phyloP scores from a whole-genome alignment of 345 rosid species.

The Arabidopsis arenosa region DNA sequence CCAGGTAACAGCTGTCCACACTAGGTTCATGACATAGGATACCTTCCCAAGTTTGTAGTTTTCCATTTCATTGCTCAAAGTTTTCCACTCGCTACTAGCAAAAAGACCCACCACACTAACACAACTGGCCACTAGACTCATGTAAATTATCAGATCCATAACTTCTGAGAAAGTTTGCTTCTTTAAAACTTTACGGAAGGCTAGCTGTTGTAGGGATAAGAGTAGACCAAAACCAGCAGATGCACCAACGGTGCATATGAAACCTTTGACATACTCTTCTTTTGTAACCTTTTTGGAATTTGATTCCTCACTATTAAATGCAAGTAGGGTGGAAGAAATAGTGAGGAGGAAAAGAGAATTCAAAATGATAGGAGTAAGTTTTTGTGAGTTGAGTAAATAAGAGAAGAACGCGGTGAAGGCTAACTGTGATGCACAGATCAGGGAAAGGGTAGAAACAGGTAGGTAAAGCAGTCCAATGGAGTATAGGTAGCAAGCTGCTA shows the following conservation, averaged over 20 bases:
- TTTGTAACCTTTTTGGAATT: conserved; percentile 24
- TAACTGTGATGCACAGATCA: conserved; percentile 59
- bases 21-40: conserved; percentile 58
- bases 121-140: conserved; percentile 47
- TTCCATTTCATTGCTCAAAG: conserved; percentile 52
- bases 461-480: conserved; percentile 61
- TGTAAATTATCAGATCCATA: conserved; percentile 40
- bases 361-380: conserved; percentile 53
- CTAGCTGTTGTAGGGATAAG: conserved; percentile 54
- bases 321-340: conserved; percentile 60
- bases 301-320: conserved; percentile 44
- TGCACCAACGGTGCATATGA: conserved; percentile 52
- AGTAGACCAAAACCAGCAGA: conserved; percentile 56
- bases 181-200: conserved; percentile 51
- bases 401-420: conserved; percentile 68
- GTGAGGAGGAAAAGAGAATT: conserved; percentile 62
- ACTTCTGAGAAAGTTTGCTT: conserved; percentile 45
- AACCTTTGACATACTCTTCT: conserved; percentile 48
- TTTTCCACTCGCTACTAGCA: conserved; percentile 60
- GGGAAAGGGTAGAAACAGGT: conserved; percentile 65
- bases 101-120: conserved; percentile 55
- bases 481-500: conserved; percentile 44
- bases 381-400: conserved; percentile 56
- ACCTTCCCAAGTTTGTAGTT: conserved; percentile 56
- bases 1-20: conserved; percentile 58